Conservation (phyloP, 495 filamentous ascomycete species). For the Apiosordaria backusii region DNA sequence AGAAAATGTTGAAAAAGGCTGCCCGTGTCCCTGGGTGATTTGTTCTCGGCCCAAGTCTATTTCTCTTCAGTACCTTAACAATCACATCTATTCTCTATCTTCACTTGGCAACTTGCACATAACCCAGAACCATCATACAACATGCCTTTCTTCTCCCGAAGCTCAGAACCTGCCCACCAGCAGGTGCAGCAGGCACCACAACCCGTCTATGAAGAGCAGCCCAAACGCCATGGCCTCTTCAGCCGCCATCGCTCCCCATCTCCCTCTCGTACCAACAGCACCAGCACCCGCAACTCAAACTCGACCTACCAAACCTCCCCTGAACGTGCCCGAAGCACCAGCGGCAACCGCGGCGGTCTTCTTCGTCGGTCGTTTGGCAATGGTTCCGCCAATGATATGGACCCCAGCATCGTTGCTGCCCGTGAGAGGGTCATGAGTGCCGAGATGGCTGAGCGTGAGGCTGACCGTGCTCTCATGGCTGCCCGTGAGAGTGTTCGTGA, state of each 20-base stretch:
- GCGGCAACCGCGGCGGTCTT: slow-evolving; percentile 33
- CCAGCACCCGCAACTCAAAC: slow-evolving; percentile 21
- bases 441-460: slow-evolving; percentile 58
- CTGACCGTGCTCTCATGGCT: slow-evolving; percentile 56
- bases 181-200: slow-evolving; percentile 35
- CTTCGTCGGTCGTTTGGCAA: slow-evolving; percentile 45
- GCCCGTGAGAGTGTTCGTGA: slow-evolving; percentile 56
- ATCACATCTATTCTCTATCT: too few relatives aligned
- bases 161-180: slow-evolving; percentile 37
- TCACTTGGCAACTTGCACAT: slow-evolving; percentile 5
- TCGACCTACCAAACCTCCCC: slow-evolving; percentile 18
- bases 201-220: slow-evolving; percentile 26
- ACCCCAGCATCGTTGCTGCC: slow-evolving; percentile 56
- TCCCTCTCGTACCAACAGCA: slow-evolving; percentile 33
- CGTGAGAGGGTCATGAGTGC: slow-evolving; percentile 56
- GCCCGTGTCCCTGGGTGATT: not conserved
- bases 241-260: slow-evolving; percentile 46
- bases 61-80: too few relatives aligned
- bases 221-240: slow-evolving; percentile 42
- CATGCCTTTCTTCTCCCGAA: slow-evolving; percentile 51
- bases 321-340: slow-evolving; percentile 19
- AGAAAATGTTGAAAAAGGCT: slow-evolving; percentile 24
- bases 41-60: not conserved
- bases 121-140: slow-evolving; percentile 19
- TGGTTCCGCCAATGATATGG: slow-evolving; percentile 43